Evolutionary conservation across 1,284 basidiomycete species (phyloP).

Genomic region (Melampsora americana): DNA sequence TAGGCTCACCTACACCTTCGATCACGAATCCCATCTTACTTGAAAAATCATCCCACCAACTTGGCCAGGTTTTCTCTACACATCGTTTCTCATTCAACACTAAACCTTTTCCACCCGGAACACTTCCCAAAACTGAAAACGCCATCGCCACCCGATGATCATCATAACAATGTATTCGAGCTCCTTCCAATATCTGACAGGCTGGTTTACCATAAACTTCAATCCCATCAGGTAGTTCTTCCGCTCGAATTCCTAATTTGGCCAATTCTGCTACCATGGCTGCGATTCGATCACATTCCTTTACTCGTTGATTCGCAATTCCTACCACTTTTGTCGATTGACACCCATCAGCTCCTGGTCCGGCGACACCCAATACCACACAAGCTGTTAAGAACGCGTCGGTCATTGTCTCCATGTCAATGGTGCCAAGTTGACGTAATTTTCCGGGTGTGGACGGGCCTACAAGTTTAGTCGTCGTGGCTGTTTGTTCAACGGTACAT

Average conservation of each 20-base stretch:
- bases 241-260: conserved; percentile 90
- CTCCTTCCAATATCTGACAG: conserved; percentile 60
- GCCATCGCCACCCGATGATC: conserved; percentile 99
- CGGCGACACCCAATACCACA: conserved; percentile 82
- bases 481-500: conserved; percentile 82
- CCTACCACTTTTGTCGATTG: conserved; percentile 76
- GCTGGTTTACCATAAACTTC: conserved; percentile 77
- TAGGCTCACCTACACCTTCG: conserved; percentile 47
- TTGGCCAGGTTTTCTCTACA: conserved; percentile 99
- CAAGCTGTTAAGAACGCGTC: conserved; percentile 96
- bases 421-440: conserved; percentile 75
- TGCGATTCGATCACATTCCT: conserved; percentile 94
- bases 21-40: conserved; percentile 66
- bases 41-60: conserved; percentile 98
- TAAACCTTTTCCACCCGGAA: conserved; percentile 64
- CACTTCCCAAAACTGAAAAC: conserved; percentile 79
- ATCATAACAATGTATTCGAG: conserved; percentile 87
- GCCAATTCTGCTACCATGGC: conserved; percentile 96
- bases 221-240: conserved; percentile 88
- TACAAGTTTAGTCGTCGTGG: conserved; percentile 82
- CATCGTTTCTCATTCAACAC: conserved; percentile 93
- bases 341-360: conserved; percentile 54
- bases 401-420: conserved; percentile 99
- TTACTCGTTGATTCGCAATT: conserved; percentile 97
- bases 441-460: conserved; percentile 73